phyloP scores from a whole-genome alignment of 352 stramenopile genomes.

The Pilasporangium apinafurcum region DNA sequence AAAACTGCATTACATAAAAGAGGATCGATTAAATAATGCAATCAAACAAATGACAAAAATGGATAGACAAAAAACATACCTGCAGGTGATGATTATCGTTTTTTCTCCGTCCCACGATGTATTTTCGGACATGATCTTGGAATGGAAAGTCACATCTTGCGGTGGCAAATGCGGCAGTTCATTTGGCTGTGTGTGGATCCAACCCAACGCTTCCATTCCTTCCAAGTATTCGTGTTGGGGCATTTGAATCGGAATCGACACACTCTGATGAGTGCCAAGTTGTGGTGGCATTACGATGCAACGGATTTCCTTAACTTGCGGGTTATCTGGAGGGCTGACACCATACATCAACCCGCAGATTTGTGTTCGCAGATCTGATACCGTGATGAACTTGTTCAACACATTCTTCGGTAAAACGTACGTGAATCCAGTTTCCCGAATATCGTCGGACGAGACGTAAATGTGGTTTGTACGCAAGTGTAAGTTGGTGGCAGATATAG shows the following conservation, averaged over 20 bases:
- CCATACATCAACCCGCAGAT: conserved; percentile 99
- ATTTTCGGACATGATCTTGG: conserved; percentile 97
- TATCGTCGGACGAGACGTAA: conserved; percentile 98
- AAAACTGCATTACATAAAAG: too few species aligned
- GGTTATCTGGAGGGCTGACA: conserved; percentile 97
- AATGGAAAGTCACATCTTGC: conserved; percentile 95
- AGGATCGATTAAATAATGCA: conserved; percentile 17
- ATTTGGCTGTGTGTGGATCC: conserved; percentile 99
- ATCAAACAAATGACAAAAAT: not conserved
- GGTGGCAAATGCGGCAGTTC: conserved; percentile 96
- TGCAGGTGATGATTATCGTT: conserved; percentile 96
- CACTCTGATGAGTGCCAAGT: conserved; percentile 96
- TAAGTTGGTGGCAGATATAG: conserved; percentile 98
- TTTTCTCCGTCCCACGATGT: conserved; percentile 97
- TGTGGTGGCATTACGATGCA: conserved; percentile 99
- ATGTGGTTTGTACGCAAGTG: conserved; percentile 99
- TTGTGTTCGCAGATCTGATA: conserved; percentile 96
- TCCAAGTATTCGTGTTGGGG: conserved; percentile 97
- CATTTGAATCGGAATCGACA: conserved; percentile 95
- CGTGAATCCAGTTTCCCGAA: conserved; percentile 96
- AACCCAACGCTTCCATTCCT: conserved; percentile 97
- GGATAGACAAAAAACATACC: conserved; percentile 12
- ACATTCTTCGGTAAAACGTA: conserved; percentile 99
- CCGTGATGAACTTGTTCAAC: conserved; percentile 99
- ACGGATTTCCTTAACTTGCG: conserved; percentile 98